Base-by-base conservation (phyloP, 2,329 filamentous ascomycete species). In the Microsporum canis region DNA sequence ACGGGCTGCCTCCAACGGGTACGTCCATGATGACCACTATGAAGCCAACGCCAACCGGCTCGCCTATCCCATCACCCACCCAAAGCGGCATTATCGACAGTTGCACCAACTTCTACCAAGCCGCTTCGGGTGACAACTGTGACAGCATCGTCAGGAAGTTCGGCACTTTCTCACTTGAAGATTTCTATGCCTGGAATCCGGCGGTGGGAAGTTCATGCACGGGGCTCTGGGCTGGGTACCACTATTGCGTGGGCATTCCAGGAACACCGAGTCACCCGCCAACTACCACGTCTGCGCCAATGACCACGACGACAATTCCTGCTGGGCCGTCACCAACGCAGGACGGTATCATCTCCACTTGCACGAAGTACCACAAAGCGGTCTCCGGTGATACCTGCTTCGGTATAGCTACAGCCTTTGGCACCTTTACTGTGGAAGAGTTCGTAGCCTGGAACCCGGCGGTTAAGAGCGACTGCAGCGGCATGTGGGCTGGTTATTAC, bases 401-500 rank as follows among this genome's bases (percentile, higher is more conserved):
- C 53, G 6, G 6, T 7, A 36, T 57, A 10, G 53, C 33, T 2
- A 2, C 6, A 10, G 17, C 8, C 36, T 57, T 10, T 57, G 17
- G 27, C 27, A 58, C 38, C n/a, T 43, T 58, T 31, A 58, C 5
- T 27, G 8, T 62, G 7, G 34, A 41, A 0, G 5, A 66, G 2
- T 69, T 70, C 56, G 38, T 60, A 5, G 43, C 43, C 3, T 70
- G 67, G 68, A 70, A 69, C 63, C 66, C 68, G 2, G 63, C 61
- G 0, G 66, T 69, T 1, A 66, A 64, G 5, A 31, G 34, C 2
- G 60, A 62, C 38, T 71, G 69, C 61, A 33, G 56, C 0, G 60
- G 53, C 27, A 39, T 71, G n/a, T 63, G 65, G 61, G 36, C 45
- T 27, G 67, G 63, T 5, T 67, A 68, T 34, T 68, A 64, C 49